A percentile compares a stretch with the other conserved stretches of the same genome.
These are phyloP conservation scores for Discostella stelligeroides DNA, from an alignment of 108 stramenopile species.

Conservation along the genomic window DNA sequence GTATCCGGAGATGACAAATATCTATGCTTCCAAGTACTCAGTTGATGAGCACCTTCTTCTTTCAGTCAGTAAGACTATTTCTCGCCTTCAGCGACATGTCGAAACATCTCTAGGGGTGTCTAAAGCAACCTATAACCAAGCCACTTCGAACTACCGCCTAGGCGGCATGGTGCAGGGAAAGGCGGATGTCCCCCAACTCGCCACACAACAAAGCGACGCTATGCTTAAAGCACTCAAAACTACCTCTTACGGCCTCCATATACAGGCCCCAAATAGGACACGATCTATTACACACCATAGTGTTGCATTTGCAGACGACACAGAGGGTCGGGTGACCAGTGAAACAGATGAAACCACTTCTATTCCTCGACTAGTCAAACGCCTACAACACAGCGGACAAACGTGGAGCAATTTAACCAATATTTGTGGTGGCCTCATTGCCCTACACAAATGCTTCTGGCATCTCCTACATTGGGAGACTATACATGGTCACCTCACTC, in stretches of 20 bases:
- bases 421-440: no score
- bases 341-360: not conserved
- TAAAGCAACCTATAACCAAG: not conserved
- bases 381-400: no score
- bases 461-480: not conserved
- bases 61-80: not conserved
- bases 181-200: no score
- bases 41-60: not conserved
- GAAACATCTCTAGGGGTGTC: slow-evolving; percentile 7
- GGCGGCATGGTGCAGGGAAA: slow-evolving; percentile 13
- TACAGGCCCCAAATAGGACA: not conserved
- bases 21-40: not conserved
- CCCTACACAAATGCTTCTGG: slow-evolving; percentile 22
- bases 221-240: not conserved
- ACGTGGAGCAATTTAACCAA: no score
- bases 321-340: no score
- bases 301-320: slow-evolving; percentile 23
- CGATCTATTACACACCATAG: not conserved
- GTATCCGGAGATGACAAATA: no score
- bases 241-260: not conserved
- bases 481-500: not conserved
- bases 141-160: not conserved
- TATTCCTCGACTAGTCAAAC: not conserved
- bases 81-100: not conserved
- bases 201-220: not conserved